Evolutionary conservation across 148 eudicot species (phyloP), one percentile per base, ranked within the genome.

Genomic region (Fagopyrum tataricum): DNA sequence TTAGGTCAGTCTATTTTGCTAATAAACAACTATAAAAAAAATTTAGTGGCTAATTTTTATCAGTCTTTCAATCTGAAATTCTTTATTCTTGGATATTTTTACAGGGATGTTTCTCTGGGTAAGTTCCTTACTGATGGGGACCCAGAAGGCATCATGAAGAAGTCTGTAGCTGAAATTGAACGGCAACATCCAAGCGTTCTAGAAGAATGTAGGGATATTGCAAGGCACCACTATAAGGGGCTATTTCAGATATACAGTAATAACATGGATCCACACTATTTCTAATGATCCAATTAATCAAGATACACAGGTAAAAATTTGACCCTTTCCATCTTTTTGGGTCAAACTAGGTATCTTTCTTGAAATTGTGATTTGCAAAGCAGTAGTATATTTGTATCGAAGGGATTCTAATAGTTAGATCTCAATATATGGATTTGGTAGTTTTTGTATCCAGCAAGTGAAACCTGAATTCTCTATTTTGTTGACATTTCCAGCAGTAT

Each of bases 131-230:
- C 68, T 20, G 58, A 17, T n/a, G 59, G 72, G 61, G 77, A 66
- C 48, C 58, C 15, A 4, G 70, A 64, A 20, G 77, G 71, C 24
- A 48, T 20, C 20, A 64, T 75, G 77, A 75, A 46, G 44, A 66
- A 66, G 18, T 26, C 58, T 14, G 44, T 26, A 41, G 17, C 39
- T 66, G 72, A 75, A 10, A 44, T 66, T 40, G 26, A 24, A 7
- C 71, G 52, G 44, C 47, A 13, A 6, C 0, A 37, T 39, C 15
- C 37, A 5, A 15, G 5, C 0, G 72, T 18, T 37, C 13, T 67
- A 4, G 44, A 49, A 0, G 47, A 67, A 1, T 67, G 48, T 20
- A 39, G 58, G 41, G 53, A 42, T 4, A 26, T 67, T 44, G 61
- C 59, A 10, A 67, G 9, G 17, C 15, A 10, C 44, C 47, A 67